phyloP scores from a whole-genome alignment of 1,284 basidiomycete species.

The Coniophora puteana region DNA sequence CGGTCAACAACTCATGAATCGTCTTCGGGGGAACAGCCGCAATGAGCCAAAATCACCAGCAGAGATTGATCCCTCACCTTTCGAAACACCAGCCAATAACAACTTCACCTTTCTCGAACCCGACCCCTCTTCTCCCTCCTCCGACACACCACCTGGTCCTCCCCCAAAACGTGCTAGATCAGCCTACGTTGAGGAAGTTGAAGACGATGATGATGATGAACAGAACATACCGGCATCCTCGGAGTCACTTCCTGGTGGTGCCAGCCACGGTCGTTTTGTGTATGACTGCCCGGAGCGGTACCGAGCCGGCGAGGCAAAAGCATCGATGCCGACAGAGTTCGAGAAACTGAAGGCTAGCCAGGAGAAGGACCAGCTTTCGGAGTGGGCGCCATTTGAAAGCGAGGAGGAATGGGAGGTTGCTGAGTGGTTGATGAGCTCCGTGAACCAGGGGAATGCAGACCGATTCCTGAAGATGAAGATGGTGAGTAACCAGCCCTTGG shows the following conservation, averaged over 20 bases:
- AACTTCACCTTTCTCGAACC: too few relatives aligned
- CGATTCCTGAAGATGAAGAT: conserved; percentile 11
- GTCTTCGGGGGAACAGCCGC: too few relatives aligned
- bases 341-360: neutral
- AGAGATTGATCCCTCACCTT: too few relatives aligned
- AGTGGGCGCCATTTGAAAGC: conserved; percentile 4
- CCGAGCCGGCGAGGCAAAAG: neutral
- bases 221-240: too few relatives aligned
- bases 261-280: neutral
- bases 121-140: too few relatives aligned
- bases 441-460: neutral
- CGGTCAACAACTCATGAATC: too few relatives aligned
- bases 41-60: too few relatives aligned
- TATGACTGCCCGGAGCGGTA: conserved; percentile 1
- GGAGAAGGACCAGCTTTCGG: neutral
- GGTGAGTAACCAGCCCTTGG: conserved; percentile 1
- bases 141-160: neutral
- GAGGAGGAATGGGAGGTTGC: conserved; percentile 8
- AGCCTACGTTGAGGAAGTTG: neutral
- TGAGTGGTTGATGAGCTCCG: conserved; percentile 9
- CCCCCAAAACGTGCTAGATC: neutral
- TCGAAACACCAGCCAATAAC: too few relatives aligned
- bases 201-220: conserved; percentile 2
- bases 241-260: too few relatives aligned
- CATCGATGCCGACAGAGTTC: neutral